phyloP scores from a whole-genome alignment of 2,329 filamentous ascomycete species.

The Pezicula rhizophila region DNA sequence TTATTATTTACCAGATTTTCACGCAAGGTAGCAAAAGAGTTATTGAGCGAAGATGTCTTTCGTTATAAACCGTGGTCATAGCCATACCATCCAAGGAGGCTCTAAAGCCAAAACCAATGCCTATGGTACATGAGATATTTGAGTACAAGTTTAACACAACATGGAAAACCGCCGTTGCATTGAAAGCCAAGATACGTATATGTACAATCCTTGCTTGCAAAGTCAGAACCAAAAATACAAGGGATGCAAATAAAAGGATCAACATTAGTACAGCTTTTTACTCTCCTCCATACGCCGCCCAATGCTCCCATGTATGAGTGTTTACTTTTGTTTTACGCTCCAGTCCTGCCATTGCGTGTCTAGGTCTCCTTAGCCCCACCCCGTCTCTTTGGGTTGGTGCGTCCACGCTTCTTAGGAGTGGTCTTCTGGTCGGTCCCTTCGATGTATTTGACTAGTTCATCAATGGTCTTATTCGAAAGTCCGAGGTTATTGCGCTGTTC shows the following conservation, averaged over 20 bases:
- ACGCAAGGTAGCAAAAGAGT: too few relatives aligned
- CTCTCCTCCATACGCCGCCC: conserved; percentile 7
- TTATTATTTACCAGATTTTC: too few relatives aligned
- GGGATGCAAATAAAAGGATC: not conserved
- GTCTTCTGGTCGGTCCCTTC: conserved; percentile 62
- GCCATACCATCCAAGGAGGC: too few relatives aligned
- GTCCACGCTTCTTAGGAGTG: conserved; percentile 48
- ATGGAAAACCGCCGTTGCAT: too few relatives aligned
- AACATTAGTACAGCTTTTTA: not conserved
- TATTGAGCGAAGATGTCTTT: conserved; percentile 2
- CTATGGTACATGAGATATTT: too few relatives aligned
- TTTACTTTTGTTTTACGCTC: too few relatives aligned
- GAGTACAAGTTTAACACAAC: too few relatives aligned
- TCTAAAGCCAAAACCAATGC: not conserved
- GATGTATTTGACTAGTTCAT: conserved; percentile 91
- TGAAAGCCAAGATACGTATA: not conserved
- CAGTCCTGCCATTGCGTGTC: too few relatives aligned
- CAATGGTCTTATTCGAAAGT: conserved; percentile 77
- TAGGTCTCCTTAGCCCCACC: conserved; percentile 23
- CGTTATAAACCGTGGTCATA: not conserved
- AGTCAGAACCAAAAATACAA: not conserved
- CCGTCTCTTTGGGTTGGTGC: conserved; percentile 51
- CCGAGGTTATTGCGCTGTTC: conserved; percentile 23
- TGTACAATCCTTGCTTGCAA: not conserved
- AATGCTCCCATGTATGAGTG: conserved; percentile 5